Base-by-base conservation (phyloP, 1,284 basidiomycete genomes). In the Ceratobasidium sp. region DNA sequence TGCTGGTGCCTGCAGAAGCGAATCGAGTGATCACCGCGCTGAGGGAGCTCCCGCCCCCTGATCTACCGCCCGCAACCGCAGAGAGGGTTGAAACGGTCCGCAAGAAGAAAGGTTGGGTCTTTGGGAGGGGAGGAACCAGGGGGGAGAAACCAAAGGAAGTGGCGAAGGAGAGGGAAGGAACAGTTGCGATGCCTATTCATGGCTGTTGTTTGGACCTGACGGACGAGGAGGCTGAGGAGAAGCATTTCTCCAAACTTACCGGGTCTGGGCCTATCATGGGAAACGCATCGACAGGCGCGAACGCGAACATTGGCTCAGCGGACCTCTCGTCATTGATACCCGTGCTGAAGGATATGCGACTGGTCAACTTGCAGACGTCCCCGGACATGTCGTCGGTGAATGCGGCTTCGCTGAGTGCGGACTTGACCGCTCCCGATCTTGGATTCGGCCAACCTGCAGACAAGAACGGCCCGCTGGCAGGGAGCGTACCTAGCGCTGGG, bases 401-500 rank as follows among this genome's bases (percentile, higher is more conserved):
- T 73, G 69, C 69, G 20, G 69, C 69, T 23, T 62, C 67, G 50
- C 44, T 78, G 23, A 69, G 57, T 33, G 41, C 89, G 82, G 85
- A 93, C 46, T 77, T 92, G 64, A 83, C 84, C 0, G 84, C 87
- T 2, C 88, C 90, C 0, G 88, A 91, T 80, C 83, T 92, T 80
- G 92, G 92, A 12, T 83, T 92, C 4, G 92, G 91, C 14, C 87
- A 89, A 78, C 87, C 90, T 23, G 74, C 78, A 20, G 86, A 87
- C 78, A 88, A 86, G 3, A 82, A 85, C 12, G 93, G 93, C 3
- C 82, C 93, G 27, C 85, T 94, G 33, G 88, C 91, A 20, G 93
- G 93, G 12, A 89, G 93, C 8, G 82, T 94, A 7, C 94, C 93
- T 2, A 93, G 91, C 0, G 88, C 93, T 4, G 90, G 90, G 83